phyloP scores from a whole-genome alignment of 1,139 yeast genomes.

The Pichia sp. region DNA sequence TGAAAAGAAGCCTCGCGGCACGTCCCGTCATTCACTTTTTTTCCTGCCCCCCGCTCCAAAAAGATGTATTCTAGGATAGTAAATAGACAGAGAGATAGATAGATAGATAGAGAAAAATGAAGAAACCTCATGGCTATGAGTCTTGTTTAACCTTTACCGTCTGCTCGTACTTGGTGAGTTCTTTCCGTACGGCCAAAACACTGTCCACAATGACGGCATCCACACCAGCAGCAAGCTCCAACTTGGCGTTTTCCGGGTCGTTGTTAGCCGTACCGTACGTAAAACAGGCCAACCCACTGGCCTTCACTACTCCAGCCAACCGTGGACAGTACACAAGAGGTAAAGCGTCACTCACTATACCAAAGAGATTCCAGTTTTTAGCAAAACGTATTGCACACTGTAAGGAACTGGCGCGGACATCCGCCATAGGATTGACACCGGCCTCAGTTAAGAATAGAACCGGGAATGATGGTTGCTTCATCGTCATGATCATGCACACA shows the following conservation, averaged over 20 bases:
- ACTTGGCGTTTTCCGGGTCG: slow-evolving; percentile 75
- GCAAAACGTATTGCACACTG: slow-evolving; percentile 93
- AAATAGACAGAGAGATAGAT: not conserved
- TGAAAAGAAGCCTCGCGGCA: not conserved
- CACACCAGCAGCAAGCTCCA: slow-evolving; percentile 91
- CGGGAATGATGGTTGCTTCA: slow-evolving; percentile 92
- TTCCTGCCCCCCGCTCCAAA: not conserved
- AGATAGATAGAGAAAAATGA: not conserved
- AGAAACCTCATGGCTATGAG: not conserved
- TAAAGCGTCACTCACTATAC: slow-evolving; percentile 85
- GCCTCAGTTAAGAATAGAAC: slow-evolving; percentile 85
- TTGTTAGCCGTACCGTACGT: slow-evolving; percentile 87
- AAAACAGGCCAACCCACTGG: slow-evolving; percentile 88
- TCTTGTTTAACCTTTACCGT: not conserved
- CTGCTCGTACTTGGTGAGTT: slow-evolving; percentile 46
- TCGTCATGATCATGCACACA: slow-evolving; percentile 74
- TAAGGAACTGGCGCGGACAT: slow-evolving; percentile 78
- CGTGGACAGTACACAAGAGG: slow-evolving; percentile 86
- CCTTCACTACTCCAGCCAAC: slow-evolving; percentile 81
- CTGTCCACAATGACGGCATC: slow-evolving; percentile 97
- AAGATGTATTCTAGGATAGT: too few species aligned
- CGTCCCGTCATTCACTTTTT: not conserved
- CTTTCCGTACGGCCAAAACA: slow-evolving; percentile 87
- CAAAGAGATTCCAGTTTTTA: slow-evolving; percentile 85
- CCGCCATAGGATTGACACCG: slow-evolving; percentile 82